Base-by-base conservation (phyloP, 441 rosid species). In the Hura crepitans region DNA sequence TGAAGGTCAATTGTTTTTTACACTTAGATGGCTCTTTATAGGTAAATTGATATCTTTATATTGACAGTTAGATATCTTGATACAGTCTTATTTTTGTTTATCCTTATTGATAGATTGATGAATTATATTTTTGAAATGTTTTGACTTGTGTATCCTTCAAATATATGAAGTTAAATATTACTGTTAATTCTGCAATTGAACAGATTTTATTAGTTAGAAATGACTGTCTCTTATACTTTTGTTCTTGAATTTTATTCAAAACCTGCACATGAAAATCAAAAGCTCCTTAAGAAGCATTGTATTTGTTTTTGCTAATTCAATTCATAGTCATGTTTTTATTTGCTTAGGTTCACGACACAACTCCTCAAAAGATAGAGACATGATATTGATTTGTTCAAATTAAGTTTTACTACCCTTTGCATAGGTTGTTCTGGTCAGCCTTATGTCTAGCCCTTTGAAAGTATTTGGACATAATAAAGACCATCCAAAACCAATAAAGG, bases 401-500 rank as follows among this genome's bases (percentile, higher is more conserved):
- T 64, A 60, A 12, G 35, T 63, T 73, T 65, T 66, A 37, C 28
- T 37, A 10, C 3, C 57, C 35, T 64, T 70, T 63, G 39, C 25
- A 54, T 74, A 92, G 97, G 89, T 80, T 76, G 88, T 86, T 68
- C 86, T 97, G 31, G 83, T 89, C 66, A 89, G 86, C 81, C 90
- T 95, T 45, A 89, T 95, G 98, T 93, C 90, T 50, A 97, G 99
- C 67, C 84, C 93, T 69, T 74, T 95, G 84, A 95, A 95, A 81
- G 83, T 93, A 50, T 77, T 87, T 76, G 95, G 88, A 66, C 90
- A 89, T 78, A 95, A 91, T 85, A 92, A 92, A 77, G 93, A 91
- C 80, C 92, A 92, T 74, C 93, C 97, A 60, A 95, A 95, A 81
- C 98, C 99, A 55, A 89, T 92, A 45, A 91, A 92, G 96, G 99